Conservation (phyloP, 202 grass and related monocot species). For the Carex arenaria region DNA sequence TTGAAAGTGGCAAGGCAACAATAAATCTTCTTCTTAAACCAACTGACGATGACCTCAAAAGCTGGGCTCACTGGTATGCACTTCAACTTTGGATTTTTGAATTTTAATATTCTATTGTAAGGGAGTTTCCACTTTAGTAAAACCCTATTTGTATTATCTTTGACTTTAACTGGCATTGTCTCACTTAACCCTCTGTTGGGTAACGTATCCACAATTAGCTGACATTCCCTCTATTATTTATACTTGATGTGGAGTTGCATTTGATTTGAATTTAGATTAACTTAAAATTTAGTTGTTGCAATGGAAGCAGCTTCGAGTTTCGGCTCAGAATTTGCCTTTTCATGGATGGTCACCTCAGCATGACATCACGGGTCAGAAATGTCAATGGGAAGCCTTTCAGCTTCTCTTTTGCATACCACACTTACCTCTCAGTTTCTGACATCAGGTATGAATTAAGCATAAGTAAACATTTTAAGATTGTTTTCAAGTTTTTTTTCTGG, state of each 20-base stretch:
- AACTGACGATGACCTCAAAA: slow-evolving; percentile 81
- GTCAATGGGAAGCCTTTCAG: slow-evolving; percentile 77
- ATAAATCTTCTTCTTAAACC: slow-evolving; percentile 85
- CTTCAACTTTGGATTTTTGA: background rate
- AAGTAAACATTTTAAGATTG: background rate
- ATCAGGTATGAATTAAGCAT: slow-evolving; percentile 53
- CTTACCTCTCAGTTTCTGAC: slow-evolving; percentile 89
- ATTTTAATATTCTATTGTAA: background rate
- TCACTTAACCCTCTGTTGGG: background rate
- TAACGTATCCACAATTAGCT: no score
- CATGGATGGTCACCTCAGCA: slow-evolving; percentile 53
- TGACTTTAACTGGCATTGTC: background rate
- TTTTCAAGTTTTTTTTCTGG: background rate
- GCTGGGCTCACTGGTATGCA: slow-evolving; percentile 86
- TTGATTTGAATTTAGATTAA: slow-evolving; percentile 9
- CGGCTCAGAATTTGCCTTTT: slow-evolving; percentile 78
- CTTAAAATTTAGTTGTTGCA: background rate
- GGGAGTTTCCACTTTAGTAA: background rate
- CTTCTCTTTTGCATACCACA: slow-evolving; percentile 98
- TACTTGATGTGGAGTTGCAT: background rate
- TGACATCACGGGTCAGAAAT: slow-evolving; percentile 73
- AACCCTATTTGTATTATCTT: background rate
- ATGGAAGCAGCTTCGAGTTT: slow-evolving; percentile 72
- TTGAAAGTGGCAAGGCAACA: slow-evolving; percentile 26
- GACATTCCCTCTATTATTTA: background rate